Percentiles rank a stretch among this genome's conserved stretches.
phyloP scores from a whole-genome alignment of 2,329 filamentous ascomycete genomes.

The Falciphora oryzae region DNA sequence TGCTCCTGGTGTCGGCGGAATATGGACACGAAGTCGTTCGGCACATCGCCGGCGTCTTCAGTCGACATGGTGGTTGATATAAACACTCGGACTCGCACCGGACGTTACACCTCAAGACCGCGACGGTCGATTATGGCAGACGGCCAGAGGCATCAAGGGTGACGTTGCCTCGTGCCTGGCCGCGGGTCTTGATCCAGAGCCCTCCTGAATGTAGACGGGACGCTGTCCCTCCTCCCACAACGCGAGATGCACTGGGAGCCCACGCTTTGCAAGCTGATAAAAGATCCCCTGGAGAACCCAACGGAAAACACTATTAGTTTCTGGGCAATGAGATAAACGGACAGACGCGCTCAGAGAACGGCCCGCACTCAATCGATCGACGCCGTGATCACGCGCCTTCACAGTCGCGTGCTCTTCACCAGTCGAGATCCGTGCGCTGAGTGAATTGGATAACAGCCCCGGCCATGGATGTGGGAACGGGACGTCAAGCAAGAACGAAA shows the following conservation, averaged over 20 bases:
- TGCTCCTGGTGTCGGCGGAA: not conserved
- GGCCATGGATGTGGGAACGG: too few relatives aligned
- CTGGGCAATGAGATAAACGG: not conserved
- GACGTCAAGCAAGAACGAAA: too few relatives aligned
- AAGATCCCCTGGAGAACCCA: not conserved
- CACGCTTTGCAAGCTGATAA: not conserved
- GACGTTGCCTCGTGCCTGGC: not conserved
- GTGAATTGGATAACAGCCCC: not conserved
- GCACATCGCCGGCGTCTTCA: not conserved
- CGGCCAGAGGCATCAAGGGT: not conserved
- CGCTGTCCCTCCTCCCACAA: not conserved
- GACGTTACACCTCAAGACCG: not conserved
- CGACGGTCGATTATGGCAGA: not conserved
- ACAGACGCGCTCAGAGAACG: not conserved
- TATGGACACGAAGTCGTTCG: not conserved
- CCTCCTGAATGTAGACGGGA: not conserved
- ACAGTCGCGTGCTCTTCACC: not conserved
- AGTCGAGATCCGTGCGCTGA: not conserved
- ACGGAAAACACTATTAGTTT: not conserved
- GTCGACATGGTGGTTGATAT: not conserved
- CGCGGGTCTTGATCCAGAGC: not conserved
- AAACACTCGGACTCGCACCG: not conserved
- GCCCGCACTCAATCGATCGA: not conserved
- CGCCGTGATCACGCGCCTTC: not conserved
- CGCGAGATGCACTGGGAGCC: not conserved